These are phyloP conservation scores for Melampsora americana DNA, from an alignment of 1,284 basidiomycete genomes.

Conservation along the genomic window DNA sequence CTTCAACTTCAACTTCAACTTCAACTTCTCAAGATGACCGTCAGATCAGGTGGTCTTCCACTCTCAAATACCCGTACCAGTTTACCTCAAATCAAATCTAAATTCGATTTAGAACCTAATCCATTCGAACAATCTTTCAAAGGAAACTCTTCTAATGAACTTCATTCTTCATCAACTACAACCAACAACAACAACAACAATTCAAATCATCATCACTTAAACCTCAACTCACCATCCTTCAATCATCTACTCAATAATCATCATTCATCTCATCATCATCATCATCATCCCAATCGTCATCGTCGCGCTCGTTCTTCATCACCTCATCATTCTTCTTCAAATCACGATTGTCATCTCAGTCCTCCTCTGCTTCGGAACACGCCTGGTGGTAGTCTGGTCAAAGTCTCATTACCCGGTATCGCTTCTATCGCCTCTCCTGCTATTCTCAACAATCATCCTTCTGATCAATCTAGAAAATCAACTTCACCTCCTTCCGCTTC, in stretches of 20 bases:
- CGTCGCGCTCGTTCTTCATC: constrained; percentile 28
- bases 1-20: not conserved
- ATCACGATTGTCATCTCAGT: constrained; percentile 13
- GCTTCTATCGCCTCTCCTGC: constrained; percentile 31
- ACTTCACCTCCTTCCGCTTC: constrained; percentile 5
- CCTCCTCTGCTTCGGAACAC: constrained; percentile 34
- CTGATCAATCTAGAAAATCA: constrained; percentile 16
- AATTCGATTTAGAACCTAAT: constrained; percentile 73
- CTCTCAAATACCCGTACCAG: constrained; percentile 38
- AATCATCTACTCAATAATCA: constrained; percentile 29
- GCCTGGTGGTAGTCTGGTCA: constrained; percentile 23
- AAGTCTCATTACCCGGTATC: constrained; percentile 39
- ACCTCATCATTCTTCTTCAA: constrained; percentile 3
- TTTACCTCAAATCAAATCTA: constrained; percentile 44
- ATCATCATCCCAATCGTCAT: not conserved
- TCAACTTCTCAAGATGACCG: constrained; percentile 16
- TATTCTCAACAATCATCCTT: constrained; percentile 19
- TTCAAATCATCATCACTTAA: not conserved
- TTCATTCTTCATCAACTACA: not conserved
- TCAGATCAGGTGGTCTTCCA: constrained; percentile 23
- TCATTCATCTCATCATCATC: not conserved
- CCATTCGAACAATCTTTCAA: constrained; percentile 94
- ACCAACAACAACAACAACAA: not conserved
- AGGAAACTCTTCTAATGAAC: constrained; percentile 45
- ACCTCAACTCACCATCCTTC: constrained; percentile 34